Conservation (phyloP, 371 early-diverging fungal species). For the Mortierella sp. region DNA sequence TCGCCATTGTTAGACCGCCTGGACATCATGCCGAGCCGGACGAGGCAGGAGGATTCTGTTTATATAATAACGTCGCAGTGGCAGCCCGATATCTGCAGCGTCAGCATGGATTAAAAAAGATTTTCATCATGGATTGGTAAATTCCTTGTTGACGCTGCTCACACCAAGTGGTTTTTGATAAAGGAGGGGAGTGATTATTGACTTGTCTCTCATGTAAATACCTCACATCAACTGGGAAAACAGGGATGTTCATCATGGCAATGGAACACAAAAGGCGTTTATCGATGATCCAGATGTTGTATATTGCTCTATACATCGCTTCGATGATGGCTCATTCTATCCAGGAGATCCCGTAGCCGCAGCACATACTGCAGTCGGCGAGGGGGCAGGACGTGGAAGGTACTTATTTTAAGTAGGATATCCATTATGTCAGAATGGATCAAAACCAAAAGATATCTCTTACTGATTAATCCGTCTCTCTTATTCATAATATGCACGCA, state of each 20-base stretch:
- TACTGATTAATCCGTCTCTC: too few species aligned
- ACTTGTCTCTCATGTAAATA: background rate
- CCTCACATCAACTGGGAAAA: background rate
- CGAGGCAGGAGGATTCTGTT: constrained; percentile 86
- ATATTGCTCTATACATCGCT: constrained; percentile 90
- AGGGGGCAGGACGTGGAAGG: constrained; percentile 72
- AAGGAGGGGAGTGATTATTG: too few species aligned
- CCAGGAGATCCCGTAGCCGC: constrained; percentile 72
- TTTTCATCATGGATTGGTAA: constrained; percentile 92
- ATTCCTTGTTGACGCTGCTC: background rate
- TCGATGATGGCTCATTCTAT: constrained; percentile 83
- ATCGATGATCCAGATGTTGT: constrained; percentile 81
- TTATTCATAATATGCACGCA: constrained; percentile 19
- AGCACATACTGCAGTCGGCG: constrained; percentile 68
- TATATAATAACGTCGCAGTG: constrained; percentile 91
- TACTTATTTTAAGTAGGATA: constrained; percentile 16
- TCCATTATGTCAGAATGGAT: background rate
- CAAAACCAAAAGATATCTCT: too few species aligned
- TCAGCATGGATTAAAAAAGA: constrained; percentile 61
- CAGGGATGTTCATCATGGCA: constrained; percentile 95
- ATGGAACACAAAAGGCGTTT: constrained; percentile 92
- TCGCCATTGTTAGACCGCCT: constrained; percentile 90
- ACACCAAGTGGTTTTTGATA: background rate
- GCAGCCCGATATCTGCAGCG: constrained; percentile 74
- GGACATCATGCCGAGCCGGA: constrained; percentile 92